Base-by-base conservation (phyloP, 2,329 filamentous ascomycete species). In the Sclerotinia subarctica region DNA sequence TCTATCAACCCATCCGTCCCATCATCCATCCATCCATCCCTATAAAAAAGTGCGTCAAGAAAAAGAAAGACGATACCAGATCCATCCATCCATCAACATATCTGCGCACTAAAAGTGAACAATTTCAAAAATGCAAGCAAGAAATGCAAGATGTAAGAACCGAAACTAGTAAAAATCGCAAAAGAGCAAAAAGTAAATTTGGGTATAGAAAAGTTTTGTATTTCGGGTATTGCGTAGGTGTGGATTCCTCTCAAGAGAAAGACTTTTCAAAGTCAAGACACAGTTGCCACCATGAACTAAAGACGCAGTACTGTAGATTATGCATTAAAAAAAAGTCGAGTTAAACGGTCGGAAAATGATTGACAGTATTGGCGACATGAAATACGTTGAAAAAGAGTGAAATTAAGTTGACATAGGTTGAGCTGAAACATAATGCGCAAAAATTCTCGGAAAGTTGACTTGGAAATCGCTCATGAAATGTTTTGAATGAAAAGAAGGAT, bases 81-180 rank as follows among this genome's bases (percentile, higher is more conserved):
- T 65, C n/a, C 64, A 66, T 49, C 54, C 52, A 66, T 59, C n/a
- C 64, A 58, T n/a, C 64, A 24, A 26, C 19, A 32, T 64, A n/a
- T 29, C 24, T 35, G 44, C 24, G n/a, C 42, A 46, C 24, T 44
- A 21, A n/a, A 21, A 44, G 42, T 26, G 52, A 57, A 54, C 19
- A 62, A 8, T 35, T 35, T 42, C 13, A 42, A 42, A 3, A 42
- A 17, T 42, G 38, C 38, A 42, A 42, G 38, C 38, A 42, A 42
- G 38, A 42, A 42, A 42, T 42, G 29, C 44, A 59, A 67, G 38
- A 59, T 19, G 52, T 15, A 66, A 66, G 35, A 66, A 54, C 38
- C 15, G 59, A 51, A 62, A 46, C 59, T 42, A 26, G 35, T 35
- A 58, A 62, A 51, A 35, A 49, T 4, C 13, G 46, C 35, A 46